These are phyloP conservation scores for Fusarium verticillioides DNA, from an alignment of 2,329 filamentous ascomycete genomes.

Conservation along the genomic window DNA sequence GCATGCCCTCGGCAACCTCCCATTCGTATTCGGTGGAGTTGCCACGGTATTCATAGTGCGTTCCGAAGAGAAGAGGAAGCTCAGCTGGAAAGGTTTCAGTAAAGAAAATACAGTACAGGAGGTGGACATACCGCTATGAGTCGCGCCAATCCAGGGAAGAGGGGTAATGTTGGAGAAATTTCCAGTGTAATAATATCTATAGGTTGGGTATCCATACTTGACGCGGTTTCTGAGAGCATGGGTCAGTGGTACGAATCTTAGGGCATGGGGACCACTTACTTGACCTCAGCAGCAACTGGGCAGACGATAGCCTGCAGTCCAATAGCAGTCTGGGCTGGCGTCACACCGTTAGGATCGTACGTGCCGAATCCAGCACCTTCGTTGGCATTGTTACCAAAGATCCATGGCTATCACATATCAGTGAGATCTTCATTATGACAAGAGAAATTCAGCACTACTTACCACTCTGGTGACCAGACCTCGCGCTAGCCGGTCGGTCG, in stretches of 20 bases:
- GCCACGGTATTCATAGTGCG: slow-evolving; percentile 11
- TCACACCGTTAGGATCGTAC: neutral
- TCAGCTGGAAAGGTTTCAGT: neutral
- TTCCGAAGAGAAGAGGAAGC: slow-evolving; percentile 9
- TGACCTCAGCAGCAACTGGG: slow-evolving; percentile 13
- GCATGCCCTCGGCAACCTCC: slow-evolving; percentile 10
- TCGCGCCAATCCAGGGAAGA: slow-evolving; percentile 8
- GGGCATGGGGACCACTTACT: neutral
- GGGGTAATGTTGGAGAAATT: slow-evolving; percentile 19
- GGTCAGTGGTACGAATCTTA: rapidly evolving
- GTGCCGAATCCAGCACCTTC: slow-evolving; percentile 21
- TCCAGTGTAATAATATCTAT: slow-evolving; percentile 16
- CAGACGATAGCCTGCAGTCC: slow-evolving; percentile 3
- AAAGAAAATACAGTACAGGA: rapidly evolving
- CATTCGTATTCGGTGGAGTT: slow-evolving; percentile 17
- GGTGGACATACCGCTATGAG: neutral
- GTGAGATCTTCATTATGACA: rapidly evolving
- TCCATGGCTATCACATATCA: neutral
- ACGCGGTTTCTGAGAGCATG: rapidly evolving
- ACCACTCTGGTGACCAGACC: slow-evolving; percentile 12
- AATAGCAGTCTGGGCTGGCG: neutral
- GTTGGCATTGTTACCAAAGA: slow-evolving; percentile 24
- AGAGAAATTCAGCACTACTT: neutral
- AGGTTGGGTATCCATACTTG: slow-evolving; percentile 12
- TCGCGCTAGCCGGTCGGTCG: neutral